Evolutionary conservation across 2,329 filamentous ascomycete species (phyloP).

Genomic region (Trichoderma sp.): DNA sequence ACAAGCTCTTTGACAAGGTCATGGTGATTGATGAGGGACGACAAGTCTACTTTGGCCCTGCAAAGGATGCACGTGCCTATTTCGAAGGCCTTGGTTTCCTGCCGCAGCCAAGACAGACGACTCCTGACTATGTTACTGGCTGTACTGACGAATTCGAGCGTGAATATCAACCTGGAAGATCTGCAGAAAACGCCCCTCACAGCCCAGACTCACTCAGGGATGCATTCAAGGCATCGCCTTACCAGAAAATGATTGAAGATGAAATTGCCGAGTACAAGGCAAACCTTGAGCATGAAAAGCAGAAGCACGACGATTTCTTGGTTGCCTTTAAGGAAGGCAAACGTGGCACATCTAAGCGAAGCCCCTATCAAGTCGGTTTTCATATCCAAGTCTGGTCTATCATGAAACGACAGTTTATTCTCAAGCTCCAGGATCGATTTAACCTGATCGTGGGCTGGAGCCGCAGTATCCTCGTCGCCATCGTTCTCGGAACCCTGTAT

Average conservation of each 20-base stretch:
- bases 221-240: constrained; percentile 66
- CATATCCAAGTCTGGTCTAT: constrained; percentile 79
- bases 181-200: constrained; percentile 64
- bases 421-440: constrained; percentile 84
- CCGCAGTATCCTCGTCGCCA: constrained; percentile 66
- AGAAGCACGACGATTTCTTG: constrained; percentile 73
- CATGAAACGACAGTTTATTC: constrained; percentile 78
- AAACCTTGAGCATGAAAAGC: constrained; percentile 61
- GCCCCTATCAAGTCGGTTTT: constrained; percentile 81
- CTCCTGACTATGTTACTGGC: constrained; percentile 76
- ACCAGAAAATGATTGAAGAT: constrained; percentile 53
- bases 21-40: constrained; percentile 74
- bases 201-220: constrained; percentile 63
- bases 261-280: constrained; percentile 70
- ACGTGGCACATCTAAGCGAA: constrained; percentile 69
- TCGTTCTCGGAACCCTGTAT: constrained; percentile 78
- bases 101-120: constrained; percentile 73
- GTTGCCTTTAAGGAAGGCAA: constrained; percentile 75
- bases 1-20: constrained; percentile 78
- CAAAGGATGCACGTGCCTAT: constrained; percentile 65
- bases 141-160: constrained; percentile 84
- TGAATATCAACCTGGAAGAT: constrained; percentile 67
- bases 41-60: constrained; percentile 73
- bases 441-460: constrained; percentile 72
- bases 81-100: constrained; percentile 76